Evolutionary conservation across 768 basidiomycete genomes (phyloP), one percentile per base, ranked within the genome.

Genomic region (Podaxis pistillaris): DNA sequence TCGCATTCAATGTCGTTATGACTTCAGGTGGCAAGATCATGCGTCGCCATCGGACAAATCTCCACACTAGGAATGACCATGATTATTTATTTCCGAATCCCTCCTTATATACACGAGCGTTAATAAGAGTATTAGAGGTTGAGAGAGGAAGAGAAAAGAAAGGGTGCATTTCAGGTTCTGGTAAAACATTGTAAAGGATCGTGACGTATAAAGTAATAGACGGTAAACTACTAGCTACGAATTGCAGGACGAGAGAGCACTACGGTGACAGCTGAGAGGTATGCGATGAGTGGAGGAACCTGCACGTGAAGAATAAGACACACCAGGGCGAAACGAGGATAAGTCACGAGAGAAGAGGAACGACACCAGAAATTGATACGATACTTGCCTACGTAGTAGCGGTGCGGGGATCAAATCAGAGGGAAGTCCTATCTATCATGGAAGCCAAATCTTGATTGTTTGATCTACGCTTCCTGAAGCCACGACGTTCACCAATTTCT

Each of bases 381-480:
- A 40, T 56, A 46, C n/a, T 19, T 36, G 36, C 52, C 53, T 62
- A 8, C 53, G 17, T 37, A 46, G 40, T 52, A 46, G n/a, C 19
- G 24, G 30, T 17, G 55, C 40, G 24, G 38, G 57, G 63, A 33
- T 40, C 59, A 50, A 60, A 24, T 38, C 58, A 41, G 47, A 47
- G 41, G 8, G 56, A 28, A 17, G 36, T 22, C 41, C 33, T 9
- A 22, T 50, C 47, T 17, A 50, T 81, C 71, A 85, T 72, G 85
- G 86, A 66, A 84, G 73, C 85, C 86, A 87, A 63, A 86, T 83
- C 75, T 86, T 86, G 72, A 86, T 79, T 62, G 83, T 84, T 72
- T 87, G 86, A 71, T 89, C 88, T 38, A 87, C 83, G 56, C 87
- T 86, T 38, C 86, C 86, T 38, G 88, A 84, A 49, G 87, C 87